phyloP scores from a whole-genome alignment of 2,329 filamentous ascomycete genomes.

The Claviceps purpurea region DNA sequence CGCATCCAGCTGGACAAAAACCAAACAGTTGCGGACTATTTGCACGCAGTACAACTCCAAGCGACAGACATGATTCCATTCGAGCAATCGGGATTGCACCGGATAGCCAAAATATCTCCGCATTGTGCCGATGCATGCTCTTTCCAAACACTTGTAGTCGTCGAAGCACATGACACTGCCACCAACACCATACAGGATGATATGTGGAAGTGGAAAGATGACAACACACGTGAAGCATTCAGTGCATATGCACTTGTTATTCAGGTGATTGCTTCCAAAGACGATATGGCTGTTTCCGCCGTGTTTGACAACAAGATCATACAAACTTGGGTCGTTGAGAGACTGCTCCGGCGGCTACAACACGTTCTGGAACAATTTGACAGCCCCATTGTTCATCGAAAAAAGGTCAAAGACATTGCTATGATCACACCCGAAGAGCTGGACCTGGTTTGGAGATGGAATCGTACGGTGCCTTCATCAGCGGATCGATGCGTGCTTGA shows the following conservation, averaged over 20 bases:
- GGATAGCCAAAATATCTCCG: conserved; percentile 10
- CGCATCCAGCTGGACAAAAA: conserved; percentile 21
- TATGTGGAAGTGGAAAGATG: background rate
- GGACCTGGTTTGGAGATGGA: conserved; percentile 33
- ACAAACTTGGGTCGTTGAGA: background rate
- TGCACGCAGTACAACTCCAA: conserved; percentile 8
- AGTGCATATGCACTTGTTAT: background rate
- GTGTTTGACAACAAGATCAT: background rate
- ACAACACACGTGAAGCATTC: background rate
- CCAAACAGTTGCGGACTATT: conserved; percentile 3
- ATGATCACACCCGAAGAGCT: conserved; percentile 16
- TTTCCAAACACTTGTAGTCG: conserved; percentile 17
- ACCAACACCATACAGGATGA: background rate
- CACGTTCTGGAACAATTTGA: background rate
- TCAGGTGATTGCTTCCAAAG: background rate
- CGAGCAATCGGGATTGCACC: conserved; percentile 11
- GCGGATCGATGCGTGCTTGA: conserved; percentile 33
- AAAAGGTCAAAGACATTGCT: background rate
- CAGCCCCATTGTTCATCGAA: background rate
- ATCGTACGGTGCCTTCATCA: conserved; percentile 25
- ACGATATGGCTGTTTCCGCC: background rate
- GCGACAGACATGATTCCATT: conserved; percentile 9
- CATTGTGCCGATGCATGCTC: conserved; percentile 9
- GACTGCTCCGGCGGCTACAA: background rate
- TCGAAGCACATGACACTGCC: conserved; percentile 4